Percentiles rank a stretch among this genome's conserved stretches.
Conservation (phyloP, 768 basidiomycete genomes). For the Lactarius tabidus region DNA sequence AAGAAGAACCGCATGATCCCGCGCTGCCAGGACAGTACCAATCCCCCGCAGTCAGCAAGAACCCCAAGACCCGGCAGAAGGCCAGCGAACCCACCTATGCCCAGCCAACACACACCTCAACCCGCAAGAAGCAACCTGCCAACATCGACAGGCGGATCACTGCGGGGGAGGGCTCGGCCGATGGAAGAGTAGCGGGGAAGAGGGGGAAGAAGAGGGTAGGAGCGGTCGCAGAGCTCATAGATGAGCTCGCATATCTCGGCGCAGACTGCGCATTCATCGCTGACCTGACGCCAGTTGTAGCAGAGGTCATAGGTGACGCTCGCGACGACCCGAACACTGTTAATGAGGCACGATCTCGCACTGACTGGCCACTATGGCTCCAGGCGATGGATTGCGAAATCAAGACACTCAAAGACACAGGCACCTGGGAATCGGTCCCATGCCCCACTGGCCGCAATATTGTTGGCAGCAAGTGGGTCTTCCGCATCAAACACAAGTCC, state of each 20-base stretch:
- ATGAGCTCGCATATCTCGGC: no score
- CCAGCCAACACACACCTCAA: no score
- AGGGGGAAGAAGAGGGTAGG: no score
- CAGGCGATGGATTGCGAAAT: slow-evolving; percentile 28
- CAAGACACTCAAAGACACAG: slow-evolving; percentile 22
- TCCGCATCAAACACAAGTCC: no score
- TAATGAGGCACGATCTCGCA: slow-evolving; percentile 27
- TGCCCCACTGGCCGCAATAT: slow-evolving; percentile 23
- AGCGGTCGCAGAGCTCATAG: no score
- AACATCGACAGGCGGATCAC: not conserved
- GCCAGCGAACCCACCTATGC: no score
- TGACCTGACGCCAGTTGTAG: not conserved
- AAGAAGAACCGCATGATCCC: no score
- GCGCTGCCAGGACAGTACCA: no score
- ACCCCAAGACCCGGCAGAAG: no score
- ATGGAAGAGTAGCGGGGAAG: not conserved
- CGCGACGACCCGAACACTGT: not conserved
- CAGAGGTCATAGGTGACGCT: not conserved
- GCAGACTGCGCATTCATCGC: no score
- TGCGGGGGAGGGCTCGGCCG: not conserved
- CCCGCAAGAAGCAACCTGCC: not conserved
- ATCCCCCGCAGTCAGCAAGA: no score
- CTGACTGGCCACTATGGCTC: slow-evolving; percentile 32
- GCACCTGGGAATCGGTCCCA: slow-evolving; percentile 33
- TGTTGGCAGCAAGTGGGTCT: slow-evolving; percentile 24